Base-by-base conservation (phyloP, 306 rosid species). In the Quercus parvula region DNA sequence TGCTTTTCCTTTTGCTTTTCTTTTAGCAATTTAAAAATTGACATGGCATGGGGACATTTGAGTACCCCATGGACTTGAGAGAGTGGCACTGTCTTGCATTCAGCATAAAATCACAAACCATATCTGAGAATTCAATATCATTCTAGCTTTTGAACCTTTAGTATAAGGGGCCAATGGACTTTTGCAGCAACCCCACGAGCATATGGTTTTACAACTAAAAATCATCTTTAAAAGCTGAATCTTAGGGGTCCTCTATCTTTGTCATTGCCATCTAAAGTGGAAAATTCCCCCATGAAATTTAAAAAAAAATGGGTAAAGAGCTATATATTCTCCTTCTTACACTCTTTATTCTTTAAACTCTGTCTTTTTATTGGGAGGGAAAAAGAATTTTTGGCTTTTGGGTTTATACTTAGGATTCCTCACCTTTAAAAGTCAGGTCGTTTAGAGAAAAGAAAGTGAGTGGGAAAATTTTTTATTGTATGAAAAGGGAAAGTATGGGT, bases 351-450 rank as follows among this genome's bases (percentile, higher is more conserved):
- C 75, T 61, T 56, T 55, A 78, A 85, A 46, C 81, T 80, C 66
- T 77, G 74, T 85, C 84, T 86, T 82, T 77, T 56, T 74, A 17
- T 31, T 49, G 75, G 41, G 68, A 66, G 74, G 71, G 77, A 52
- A 86, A 91, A 93, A 81, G 89, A 87, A 83, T 59, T 77, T 90
- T 92, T 88, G 92, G 94, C 91, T 85, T 88, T 89, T 79, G 80
- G 88, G 81, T 76, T 87, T 81, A 76, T 66, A 85, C 97, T 87
- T 92, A 63, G 96, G 96, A 90, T 91, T 89, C 97, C 91, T 86
- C 75, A 59, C 96, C 96, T 90, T 94, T 84, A 85, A 78, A 82
- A 75, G 52, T 79, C 80, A 78, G 71, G 85, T 81, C 85, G 81
- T 78, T 77, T 78, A 73, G 78, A 67, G 59, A 27, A 85, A 72